Percentiles rank a stretch among this genome's conserved stretches.
These are phyloP conservation scores for Thermothelomyces thermophilus DNA, from an alignment of 2,329 filamentous ascomycete genomes.

Conservation along the genomic window DNA sequence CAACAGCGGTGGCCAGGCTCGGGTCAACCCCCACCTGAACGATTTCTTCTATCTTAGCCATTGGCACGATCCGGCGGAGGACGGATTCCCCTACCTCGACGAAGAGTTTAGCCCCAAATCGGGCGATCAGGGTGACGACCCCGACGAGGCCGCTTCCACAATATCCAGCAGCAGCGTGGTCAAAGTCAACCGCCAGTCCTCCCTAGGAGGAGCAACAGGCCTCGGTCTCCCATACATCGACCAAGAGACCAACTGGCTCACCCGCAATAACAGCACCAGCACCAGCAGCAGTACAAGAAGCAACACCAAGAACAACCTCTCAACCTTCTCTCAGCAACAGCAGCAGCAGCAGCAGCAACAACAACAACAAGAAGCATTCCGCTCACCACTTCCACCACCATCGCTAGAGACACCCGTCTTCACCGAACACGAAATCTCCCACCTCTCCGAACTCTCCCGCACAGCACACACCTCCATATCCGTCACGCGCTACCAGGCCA, in stretches of 20 bases:
- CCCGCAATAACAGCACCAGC: constrained; percentile 4
- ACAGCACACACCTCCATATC: constrained; percentile 65
- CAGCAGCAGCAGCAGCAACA: constrained; percentile 3
- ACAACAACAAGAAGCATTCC: constrained; percentile 1
- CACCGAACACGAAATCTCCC: constrained; percentile 45
- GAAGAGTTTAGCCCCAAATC: constrained; percentile 40
- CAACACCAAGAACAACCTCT: not conserved
- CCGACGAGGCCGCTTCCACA: constrained; percentile 27
- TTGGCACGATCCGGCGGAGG: constrained; percentile 62
- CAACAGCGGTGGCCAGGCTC: constrained; percentile 30
- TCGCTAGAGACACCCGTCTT: constrained; percentile 12
- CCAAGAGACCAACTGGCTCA: not conserved
- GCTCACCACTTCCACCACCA: not conserved
- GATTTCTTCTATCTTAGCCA: constrained; percentile 87
- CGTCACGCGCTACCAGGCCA: constrained; percentile 76
- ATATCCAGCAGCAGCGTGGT: constrained; percentile 41
- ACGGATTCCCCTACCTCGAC: constrained; percentile 71
- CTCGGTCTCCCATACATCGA: not conserved
- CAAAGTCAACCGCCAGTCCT: constrained; percentile 24
- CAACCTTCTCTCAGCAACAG: constrained; percentile 1
- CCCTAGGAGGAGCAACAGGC: not conserved
- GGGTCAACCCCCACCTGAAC: constrained; percentile 56
- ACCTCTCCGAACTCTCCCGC: constrained; percentile 52
- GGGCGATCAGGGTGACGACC: constrained; percentile 23
- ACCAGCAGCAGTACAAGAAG: constrained; percentile 1